Evolutionary conservation across 139 green algal genomes (phyloP).

Genomic region (Chlorella sp.): DNA sequence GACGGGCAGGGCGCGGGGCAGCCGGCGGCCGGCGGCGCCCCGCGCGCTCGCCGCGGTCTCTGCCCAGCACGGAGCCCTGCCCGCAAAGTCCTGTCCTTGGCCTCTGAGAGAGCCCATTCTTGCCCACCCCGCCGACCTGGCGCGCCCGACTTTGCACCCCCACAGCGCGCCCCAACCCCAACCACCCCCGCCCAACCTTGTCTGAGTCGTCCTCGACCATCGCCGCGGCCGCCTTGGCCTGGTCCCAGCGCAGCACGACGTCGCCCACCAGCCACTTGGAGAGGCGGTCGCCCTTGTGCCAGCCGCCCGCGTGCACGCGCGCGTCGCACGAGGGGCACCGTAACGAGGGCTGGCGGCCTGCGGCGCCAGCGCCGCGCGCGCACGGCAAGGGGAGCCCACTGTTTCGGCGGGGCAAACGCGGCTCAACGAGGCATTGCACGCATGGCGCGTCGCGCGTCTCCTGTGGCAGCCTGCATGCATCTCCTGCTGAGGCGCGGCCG

Average conservation of each 20-base stretch:
- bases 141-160: not conserved
- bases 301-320: conserved; percentile 27
- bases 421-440: not conserved
- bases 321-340: conserved; percentile 36
- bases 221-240: conserved; percentile 9
- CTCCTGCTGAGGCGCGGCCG: not conserved
- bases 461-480: not conserved
- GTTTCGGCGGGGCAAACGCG: too few species aligned
- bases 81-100: too few species aligned
- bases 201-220: not conserved
- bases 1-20: not conserved
- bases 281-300: conserved; percentile 27
- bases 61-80: not conserved
- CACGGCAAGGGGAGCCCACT: too few species aligned
- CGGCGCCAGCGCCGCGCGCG: not conserved
- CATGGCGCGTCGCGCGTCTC: not conserved
- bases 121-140: not conserved
- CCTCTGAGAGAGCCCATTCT: too few species aligned
- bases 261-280: conserved; percentile 24
- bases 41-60: not conserved
- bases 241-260: conserved; percentile 42
- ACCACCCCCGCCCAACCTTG: not conserved
- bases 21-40: not conserved
- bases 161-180: not conserved
- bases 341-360: conserved; percentile 32